These are phyloP conservation scores for Populus hybrid DNA, from an alignment of 441 rosid genomes.

Conservation along the genomic window DNA sequence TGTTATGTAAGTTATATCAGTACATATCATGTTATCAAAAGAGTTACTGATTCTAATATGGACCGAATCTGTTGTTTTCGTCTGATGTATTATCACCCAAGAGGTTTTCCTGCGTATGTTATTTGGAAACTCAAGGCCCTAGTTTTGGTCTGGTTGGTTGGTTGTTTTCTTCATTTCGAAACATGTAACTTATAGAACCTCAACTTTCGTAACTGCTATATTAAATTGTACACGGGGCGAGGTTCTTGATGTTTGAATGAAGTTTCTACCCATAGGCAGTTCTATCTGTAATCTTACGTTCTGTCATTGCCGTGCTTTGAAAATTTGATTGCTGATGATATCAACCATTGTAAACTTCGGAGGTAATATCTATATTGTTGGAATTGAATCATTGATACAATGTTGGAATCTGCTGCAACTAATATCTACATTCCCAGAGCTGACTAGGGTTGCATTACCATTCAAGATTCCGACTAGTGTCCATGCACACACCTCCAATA, in stretches of 20 bases:
- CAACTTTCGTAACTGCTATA: neutral
- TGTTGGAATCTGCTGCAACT: neutral
- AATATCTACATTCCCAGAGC: neutral
- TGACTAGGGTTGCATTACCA: neutral
- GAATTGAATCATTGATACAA: neutral
- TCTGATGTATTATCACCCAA: constrained; percentile 15
- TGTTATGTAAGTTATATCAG: constrained; percentile 36
- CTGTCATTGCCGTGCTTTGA: neutral
- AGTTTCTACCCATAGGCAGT: neutral
- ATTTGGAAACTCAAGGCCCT: neutral
- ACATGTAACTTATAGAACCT: neutral
- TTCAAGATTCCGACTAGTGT: neutral
- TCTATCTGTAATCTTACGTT: neutral
- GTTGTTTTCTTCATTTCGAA: neutral
- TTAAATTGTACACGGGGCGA: neutral
- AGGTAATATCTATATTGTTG: no score
- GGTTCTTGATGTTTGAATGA: neutral
- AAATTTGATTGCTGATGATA: neutral
- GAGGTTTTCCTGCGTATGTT: constrained; percentile 1
- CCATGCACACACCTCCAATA: neutral
- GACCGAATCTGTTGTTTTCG: constrained; percentile 20
- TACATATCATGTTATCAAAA: constrained; percentile 32
- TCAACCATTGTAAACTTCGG: no score
- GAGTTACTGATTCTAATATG: constrained; percentile 30
- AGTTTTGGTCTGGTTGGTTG: neutral